Base-by-base conservation (phyloP, 2,329 filamentous ascomycete species). In the Phyllosticta citribraziliensis region DNA sequence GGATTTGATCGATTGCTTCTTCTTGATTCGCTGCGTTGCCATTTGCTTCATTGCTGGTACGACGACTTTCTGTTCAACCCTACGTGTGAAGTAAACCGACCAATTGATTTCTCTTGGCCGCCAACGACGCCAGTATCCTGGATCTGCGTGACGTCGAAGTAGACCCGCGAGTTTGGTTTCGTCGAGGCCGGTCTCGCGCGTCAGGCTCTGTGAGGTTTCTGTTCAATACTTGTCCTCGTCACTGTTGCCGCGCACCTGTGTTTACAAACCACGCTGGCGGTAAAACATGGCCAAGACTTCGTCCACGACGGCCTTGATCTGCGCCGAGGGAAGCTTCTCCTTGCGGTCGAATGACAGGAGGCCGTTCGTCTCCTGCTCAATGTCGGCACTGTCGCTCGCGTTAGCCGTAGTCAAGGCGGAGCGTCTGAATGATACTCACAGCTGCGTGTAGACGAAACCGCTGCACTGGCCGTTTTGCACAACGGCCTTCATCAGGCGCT, bases 321-420 rank as follows among this genome's bases (percentile, higher is more conserved):
- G 79, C 0, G 68, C 70, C 0, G 81, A 75, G n/a, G 83, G 79
- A 52, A 88, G 73, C 73, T 88, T 88, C 63, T 80, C 80, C 65
- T 78, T 76, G 0, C 86, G 78, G 63, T 87, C 80, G 64, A 81
- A 86, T 0, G 84, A 81, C 65, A 87, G 88, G 24, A 88, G 67
- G 0, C 85, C 86, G 65, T 88, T 88, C 40, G 84, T 82, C 67
- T 88, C 86, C 66, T 88, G 85, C 70, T 88, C 85, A 57, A 88
- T 84, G 67, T 79, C 77, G 33, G 74, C 74, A 51, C 63, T 65
- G 60, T 12, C 17, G 12, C 22, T 33, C 1, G 17, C n/a, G 27
- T 84, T 81, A 61, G 77, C 77, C 64, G 68, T 57, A 61, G 8
- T 20, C 5, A 17, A 2, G 14, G 20, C 10, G 27, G 27, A 3